Conservation (phyloP, 768 basidiomycete genomes). For the Coprinellus aureogranulatus region DNA sequence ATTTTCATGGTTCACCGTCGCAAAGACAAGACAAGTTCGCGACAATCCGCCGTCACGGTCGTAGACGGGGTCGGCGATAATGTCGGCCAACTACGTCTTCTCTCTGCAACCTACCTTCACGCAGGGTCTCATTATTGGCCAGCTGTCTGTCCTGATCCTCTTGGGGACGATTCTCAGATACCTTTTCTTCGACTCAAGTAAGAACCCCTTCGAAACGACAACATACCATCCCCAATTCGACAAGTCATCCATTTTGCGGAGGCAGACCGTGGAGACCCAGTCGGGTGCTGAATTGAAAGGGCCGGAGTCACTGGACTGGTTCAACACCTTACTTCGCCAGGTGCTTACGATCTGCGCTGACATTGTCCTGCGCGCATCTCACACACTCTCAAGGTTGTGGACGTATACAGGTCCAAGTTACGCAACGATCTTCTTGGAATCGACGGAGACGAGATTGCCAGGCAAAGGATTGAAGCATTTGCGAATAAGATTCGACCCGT, state of each 20-base stretch:
- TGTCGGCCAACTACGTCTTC: slow-evolving; percentile 62
- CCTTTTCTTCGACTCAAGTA: slow-evolving; percentile 84
- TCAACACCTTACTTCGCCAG: slow-evolving; percentile 82
- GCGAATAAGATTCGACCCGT: slow-evolving; percentile 75
- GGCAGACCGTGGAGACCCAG: slow-evolving; percentile 27
- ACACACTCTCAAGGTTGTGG: slow-evolving; percentile 47
- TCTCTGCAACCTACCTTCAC: slow-evolving; percentile 89
- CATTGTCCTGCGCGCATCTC: slow-evolving; percentile 4
- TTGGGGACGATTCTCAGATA: slow-evolving; percentile 85
- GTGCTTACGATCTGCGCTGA: slow-evolving; percentile 34
- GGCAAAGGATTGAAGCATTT: slow-evolving; percentile 74
- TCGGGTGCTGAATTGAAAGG: slow-evolving; percentile 22
- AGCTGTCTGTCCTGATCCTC: slow-evolving; percentile 80
- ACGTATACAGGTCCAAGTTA: slow-evolving; percentile 76
- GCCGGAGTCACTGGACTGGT: slow-evolving; percentile 85
- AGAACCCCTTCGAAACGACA: slow-evolving; percentile 51
- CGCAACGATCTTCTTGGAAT: slow-evolving; percentile 65
- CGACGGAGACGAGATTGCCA: slow-evolving; percentile 82
- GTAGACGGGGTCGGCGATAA: slow-evolving; percentile 25
- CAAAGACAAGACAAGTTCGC: no score
- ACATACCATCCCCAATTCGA: slow-evolving; percentile 61
- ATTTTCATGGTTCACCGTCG: neutral
- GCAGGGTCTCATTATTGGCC: slow-evolving; percentile 90
- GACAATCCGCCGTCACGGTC: no score
- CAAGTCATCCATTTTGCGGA: slow-evolving; percentile 41